Evolutionary conservation across 768 basidiomycete genomes (phyloP).

Genomic region (Gloeophyllum trabeum): DNA sequence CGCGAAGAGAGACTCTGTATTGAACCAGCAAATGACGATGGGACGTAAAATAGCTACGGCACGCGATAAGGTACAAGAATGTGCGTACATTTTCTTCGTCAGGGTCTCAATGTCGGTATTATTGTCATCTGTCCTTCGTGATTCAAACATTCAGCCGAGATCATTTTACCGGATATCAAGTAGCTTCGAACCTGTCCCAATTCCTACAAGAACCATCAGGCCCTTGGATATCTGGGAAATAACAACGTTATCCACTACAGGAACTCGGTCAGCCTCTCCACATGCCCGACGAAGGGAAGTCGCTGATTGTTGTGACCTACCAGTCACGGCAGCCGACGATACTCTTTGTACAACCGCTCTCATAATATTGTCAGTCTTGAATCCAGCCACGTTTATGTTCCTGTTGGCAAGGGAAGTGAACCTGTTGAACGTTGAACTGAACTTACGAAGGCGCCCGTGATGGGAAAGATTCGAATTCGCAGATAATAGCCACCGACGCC

Average conservation of each 20-base stretch:
- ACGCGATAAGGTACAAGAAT: constrained; percentile 1
- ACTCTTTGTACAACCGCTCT: constrained; percentile 83
- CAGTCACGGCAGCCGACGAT: constrained; percentile 73
- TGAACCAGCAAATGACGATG: background rate
- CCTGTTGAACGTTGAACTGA: too few species aligned
- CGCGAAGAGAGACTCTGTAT: constrained; percentile 60
- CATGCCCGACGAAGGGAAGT: background rate
- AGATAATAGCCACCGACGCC: too few species aligned
- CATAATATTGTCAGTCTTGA: too few species aligned
- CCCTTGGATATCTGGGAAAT: constrained; percentile 80
- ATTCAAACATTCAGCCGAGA: constrained; percentile 8
- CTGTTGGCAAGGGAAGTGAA: too few species aligned
- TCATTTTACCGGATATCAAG: constrained; percentile 2
- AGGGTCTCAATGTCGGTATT: constrained; percentile 57
- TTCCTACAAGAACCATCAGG: constrained; percentile 84
- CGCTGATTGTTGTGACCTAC: constrained; percentile 24
- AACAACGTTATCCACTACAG: constrained; percentile 62
- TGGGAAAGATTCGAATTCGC: too few species aligned
- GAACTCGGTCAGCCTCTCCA: background rate
- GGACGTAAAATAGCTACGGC: too few species aligned
- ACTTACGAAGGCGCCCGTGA: too few species aligned
- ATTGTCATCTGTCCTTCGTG: constrained; percentile 61
- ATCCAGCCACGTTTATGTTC: too few species aligned
- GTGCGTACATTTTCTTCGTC: constrained; percentile 71
- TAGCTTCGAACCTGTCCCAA: constrained; percentile 53